These are phyloP conservation scores for Saitozyma podzolica DNA, from an alignment of 768 basidiomycete genomes.

Conservation along the genomic window DNA sequence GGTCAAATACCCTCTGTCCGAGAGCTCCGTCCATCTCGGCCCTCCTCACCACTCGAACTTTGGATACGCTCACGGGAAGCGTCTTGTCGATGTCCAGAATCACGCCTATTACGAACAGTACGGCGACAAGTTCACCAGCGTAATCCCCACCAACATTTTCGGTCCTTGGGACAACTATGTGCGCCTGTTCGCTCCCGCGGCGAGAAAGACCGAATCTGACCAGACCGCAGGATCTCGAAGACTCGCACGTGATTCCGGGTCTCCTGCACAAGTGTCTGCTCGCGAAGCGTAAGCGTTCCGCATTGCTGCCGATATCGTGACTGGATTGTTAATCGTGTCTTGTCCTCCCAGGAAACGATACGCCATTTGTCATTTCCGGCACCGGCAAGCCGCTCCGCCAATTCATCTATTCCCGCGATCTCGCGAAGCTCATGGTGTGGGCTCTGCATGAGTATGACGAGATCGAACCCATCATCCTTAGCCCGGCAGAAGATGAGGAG, in stretches of 20 bases:
- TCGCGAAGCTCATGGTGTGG: conserved; percentile 86
- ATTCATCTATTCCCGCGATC: conserved; percentile 94
- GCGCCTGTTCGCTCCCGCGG: no score
- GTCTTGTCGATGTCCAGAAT: conserved; percentile 93
- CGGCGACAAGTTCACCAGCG: conserved; percentile 90
- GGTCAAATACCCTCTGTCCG: conserved; percentile 87
- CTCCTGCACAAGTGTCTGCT: conserved; percentile 90
- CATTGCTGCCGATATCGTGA: no score
- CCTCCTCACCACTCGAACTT: conserved; percentile 94
- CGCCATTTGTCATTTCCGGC: conserved; percentile 82
- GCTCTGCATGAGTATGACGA: conserved; percentile 79
- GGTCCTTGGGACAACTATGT: conserved; percentile 87
- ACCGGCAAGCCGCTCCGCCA: conserved; percentile 90
- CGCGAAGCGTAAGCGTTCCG: conserved; percentile 80
- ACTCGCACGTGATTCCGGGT: conserved; percentile 91
- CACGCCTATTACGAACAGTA: conserved; percentile 95
- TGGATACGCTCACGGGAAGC: conserved; percentile 93
- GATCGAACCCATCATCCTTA: conserved; percentile 89
- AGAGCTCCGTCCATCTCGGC: conserved; percentile 86
- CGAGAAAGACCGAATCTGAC: no score
- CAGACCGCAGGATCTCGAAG: conserved; percentile 85
- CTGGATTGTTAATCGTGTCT: no score
- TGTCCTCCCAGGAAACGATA: conserved; percentile 72
- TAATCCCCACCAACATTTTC: conserved; percentile 97
- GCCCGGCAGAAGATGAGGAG: conserved; percentile 90